Evolutionary conservation across 2,329 filamentous ascomycete genomes (phyloP).

Genomic region (Colletotrichum eremochloae): DNA sequence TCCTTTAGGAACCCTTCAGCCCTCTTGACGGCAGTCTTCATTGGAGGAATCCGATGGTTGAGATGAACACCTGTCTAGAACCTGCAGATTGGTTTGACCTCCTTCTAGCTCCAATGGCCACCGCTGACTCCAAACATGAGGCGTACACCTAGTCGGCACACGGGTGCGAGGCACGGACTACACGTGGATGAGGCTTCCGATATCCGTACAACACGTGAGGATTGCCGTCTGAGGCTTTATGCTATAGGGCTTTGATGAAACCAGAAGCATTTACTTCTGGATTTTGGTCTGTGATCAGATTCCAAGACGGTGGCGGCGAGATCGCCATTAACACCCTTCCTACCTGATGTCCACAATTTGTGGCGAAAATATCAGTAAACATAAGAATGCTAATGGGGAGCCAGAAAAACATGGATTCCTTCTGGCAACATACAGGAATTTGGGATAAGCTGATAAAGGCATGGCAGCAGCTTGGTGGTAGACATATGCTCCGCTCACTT

Average conservation of each 20-base stretch:
- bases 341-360: neutral
- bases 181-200: constrained; percentile 36
- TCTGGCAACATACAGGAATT: neutral
- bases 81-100: constrained; percentile 7
- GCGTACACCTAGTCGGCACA: constrained; percentile 17
- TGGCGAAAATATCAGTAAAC: neutral
- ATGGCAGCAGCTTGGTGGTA: neutral
- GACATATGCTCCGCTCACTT: neutral
- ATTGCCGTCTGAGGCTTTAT: constrained; percentile 12
- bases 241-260: neutral
- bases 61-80: constrained; percentile 23
- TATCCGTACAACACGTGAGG: constrained; percentile 22
- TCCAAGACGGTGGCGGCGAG: neutral
- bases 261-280: neutral
- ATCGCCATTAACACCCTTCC: neutral
- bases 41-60: neutral
- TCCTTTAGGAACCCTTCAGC: neutral
- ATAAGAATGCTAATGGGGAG: neutral
- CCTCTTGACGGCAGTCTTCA: neutral
- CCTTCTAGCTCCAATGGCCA: constrained; percentile 18
- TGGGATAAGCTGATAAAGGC: neutral
- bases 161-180: constrained; percentile 32
- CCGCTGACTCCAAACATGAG: constrained; percentile 31
- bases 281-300: neutral
- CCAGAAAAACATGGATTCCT: neutral